Conservation (phyloP, 257 asterid species). For the Forsythia suspensa region DNA sequence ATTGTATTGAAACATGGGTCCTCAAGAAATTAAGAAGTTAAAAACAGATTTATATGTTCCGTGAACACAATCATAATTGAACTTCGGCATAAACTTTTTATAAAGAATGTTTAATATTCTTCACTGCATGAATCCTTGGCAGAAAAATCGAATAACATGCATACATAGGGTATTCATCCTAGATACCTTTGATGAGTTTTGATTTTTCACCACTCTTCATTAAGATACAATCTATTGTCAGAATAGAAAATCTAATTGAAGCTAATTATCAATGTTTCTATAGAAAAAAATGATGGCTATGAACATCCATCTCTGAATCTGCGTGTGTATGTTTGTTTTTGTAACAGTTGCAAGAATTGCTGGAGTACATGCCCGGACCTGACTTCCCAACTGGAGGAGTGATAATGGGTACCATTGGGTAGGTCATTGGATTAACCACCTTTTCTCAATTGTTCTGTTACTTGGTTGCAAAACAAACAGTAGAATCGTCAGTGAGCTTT, state of each 20-base stretch:
- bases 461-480: slow-evolving; percentile 19
- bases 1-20: background rate
- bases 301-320: slow-evolving; percentile 3
- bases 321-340: slow-evolving; percentile 5
- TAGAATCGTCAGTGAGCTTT: background rate
- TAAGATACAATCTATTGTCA: background rate
- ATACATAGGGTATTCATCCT: background rate
- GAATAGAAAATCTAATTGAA: background rate
- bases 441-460: background rate
- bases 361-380: slow-evolving; percentile 99
- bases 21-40: background rate
- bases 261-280: background rate
- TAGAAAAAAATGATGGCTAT: background rate
- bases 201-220: slow-evolving; percentile 2
- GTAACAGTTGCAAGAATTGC: slow-evolving; percentile 85
- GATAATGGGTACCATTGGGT: slow-evolving; percentile 97
- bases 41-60: slow-evolving; percentile 3
- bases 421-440: slow-evolving; percentile 24
- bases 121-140: slow-evolving; percentile 1
- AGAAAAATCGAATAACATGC: background rate
- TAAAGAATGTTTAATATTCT: background rate
- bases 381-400: slow-evolving; percentile 99
- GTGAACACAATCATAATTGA: background rate
- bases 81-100: background rate
- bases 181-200: background rate